These are phyloP conservation scores for Endocarpon pusillum DNA, from an alignment of 495 filamentous ascomycete genomes.

Conservation along the genomic window DNA sequence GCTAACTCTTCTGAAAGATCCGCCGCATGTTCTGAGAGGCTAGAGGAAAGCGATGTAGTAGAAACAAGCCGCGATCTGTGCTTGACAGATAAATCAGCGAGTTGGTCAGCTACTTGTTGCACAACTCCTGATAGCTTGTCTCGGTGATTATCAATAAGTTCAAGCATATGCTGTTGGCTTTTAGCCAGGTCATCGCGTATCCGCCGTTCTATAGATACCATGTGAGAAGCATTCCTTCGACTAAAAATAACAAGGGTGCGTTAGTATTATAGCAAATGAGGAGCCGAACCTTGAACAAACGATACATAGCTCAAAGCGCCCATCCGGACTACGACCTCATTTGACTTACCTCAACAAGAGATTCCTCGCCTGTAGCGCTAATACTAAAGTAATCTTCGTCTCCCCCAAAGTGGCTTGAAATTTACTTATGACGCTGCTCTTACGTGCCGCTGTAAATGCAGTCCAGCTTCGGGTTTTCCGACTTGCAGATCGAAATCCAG, in stretches of 20 bases:
- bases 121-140: no score
- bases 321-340: background rate
- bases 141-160: no score
- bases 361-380: slow-evolving; percentile 3
- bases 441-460: slow-evolving; percentile 9
- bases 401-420: slow-evolving; percentile 6
- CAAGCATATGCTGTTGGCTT: no score
- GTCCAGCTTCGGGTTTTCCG: slow-evolving; percentile 8
- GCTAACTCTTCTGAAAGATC: no score
- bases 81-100: no score
- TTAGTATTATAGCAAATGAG: background rate
- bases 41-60: no score
- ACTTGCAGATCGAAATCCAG: slow-evolving; percentile 8
- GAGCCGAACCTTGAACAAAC: background rate
- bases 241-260: background rate
- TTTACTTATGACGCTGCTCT: slow-evolving; percentile 10
- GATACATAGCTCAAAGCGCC: background rate
- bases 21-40: no score
- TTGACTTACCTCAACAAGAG: background rate
- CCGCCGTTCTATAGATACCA: no score
- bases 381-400: slow-evolving; percentile 3
- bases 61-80: no score
- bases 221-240: no score
- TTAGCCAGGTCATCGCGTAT: no score
- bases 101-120: no score